A percentile compares a stretch with the other conserved stretches of the same genome.
These are phyloP conservation scores for Cruciata laevipes DNA, from an alignment of 257 asterid genomes.

Conservation along the genomic window DNA sequence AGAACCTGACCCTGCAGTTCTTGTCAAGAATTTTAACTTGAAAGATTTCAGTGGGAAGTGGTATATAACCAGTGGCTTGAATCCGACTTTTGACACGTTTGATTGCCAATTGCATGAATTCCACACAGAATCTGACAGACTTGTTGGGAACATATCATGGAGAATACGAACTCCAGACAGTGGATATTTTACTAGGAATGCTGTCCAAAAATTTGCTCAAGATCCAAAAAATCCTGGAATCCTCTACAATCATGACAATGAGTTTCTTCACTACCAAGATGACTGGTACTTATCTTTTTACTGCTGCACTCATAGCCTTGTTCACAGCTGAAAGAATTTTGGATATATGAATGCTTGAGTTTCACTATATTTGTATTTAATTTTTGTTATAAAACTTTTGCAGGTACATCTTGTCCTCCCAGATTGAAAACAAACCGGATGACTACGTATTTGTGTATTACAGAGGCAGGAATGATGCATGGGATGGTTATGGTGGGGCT, in stretches of 20 bases:
- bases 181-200: slow-evolving; percentile 75
- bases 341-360: too few relatives aligned
- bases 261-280: slow-evolving; percentile 93
- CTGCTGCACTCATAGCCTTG: not conserved
- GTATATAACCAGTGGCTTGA: slow-evolving; percentile 78
- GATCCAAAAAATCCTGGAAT: slow-evolving; percentile 83
- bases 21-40: slow-evolving; percentile 64
- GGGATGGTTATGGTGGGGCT: slow-evolving; percentile 98
- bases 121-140: slow-evolving; percentile 61
- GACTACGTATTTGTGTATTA: slow-evolving; percentile 85
- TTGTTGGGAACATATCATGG: slow-evolving; percentile 74
- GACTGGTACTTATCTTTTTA: slow-evolving; percentile 56
- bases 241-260: slow-evolving; percentile 84
- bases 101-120: slow-evolving; percentile 95
- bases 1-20: slow-evolving; percentile 61
- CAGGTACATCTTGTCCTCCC: slow-evolving; percentile 88
- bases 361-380: not conserved
- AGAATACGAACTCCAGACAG: slow-evolving; percentile 76
- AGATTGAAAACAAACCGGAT: slow-evolving; percentile 62
- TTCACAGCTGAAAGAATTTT: not conserved
- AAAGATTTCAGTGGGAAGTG: slow-evolving; percentile 83
- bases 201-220: slow-evolving; percentile 71
- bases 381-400: not conserved
- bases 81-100: slow-evolving; percentile 83
- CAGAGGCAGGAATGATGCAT: slow-evolving; percentile 84